Evolutionary conservation across 495 filamentous ascomycete genomes (phyloP).

Genomic region (Aspergillus conjunctus): DNA sequence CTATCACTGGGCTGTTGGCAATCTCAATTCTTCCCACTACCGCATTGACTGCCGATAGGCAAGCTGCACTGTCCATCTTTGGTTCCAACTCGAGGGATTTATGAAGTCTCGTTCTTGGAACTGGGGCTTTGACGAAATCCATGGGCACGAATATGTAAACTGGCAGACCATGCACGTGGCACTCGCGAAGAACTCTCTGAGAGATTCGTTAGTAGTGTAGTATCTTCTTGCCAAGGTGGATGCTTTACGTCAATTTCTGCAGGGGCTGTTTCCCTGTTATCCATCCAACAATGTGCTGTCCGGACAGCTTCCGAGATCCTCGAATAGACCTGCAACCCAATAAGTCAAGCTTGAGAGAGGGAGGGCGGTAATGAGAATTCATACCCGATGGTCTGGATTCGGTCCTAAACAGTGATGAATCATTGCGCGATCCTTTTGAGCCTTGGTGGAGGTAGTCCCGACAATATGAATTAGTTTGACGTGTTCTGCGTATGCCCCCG

Average conservation of each 20-base stretch:
- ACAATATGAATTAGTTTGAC: conserved; percentile 34
- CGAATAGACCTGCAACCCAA: conserved; percentile 1
- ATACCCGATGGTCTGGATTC: conserved; percentile 22
- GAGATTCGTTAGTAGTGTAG: neutral
- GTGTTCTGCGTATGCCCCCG: conserved; percentile 33
- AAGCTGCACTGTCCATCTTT: neutral
- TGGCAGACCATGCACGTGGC: conserved; percentile 28
- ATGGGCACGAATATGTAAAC: conserved; percentile 29
- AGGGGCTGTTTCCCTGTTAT: conserved; percentile 17
- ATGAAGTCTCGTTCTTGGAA: neutral
- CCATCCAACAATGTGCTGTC: conserved; percentile 15
- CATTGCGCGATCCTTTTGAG: conserved; percentile 1
- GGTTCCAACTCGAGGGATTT: neutral
- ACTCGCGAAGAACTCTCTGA: conserved; percentile 24
- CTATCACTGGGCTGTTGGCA: conserved; percentile 38
- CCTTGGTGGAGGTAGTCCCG: conserved; percentile 8
- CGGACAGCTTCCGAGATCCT: neutral
- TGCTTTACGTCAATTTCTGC: conserved; percentile 26
- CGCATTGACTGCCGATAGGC: neutral
- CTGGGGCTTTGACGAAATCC: conserved; percentile 7
- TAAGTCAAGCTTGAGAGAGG: neutral
- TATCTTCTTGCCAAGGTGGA: neutral
- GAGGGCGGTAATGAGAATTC: neutral
- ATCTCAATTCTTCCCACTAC: neutral
- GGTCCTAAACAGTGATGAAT: conserved; percentile 27